Conservation (phyloP, 2,329 filamentous ascomycete genomes). For the Alternaria viburni region DNA sequence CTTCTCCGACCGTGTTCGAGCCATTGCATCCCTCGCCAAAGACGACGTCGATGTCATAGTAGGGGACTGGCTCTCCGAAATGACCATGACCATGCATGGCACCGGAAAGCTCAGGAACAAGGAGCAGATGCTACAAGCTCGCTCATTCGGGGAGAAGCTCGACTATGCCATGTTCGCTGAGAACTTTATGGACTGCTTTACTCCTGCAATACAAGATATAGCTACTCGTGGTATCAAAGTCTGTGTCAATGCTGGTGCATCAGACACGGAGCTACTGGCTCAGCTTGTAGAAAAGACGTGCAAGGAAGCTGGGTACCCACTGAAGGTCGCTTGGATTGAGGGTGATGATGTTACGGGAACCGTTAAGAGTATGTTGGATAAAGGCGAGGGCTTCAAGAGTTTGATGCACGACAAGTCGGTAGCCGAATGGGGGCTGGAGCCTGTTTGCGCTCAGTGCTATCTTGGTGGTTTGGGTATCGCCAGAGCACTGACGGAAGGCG, state of each 20-base stretch:
- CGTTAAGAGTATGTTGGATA: conserved; percentile 45
- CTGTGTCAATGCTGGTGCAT: conserved; percentile 42
- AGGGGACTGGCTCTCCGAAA: conserved; percentile 41
- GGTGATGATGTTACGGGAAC: conserved; percentile 52
- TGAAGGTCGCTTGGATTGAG: conserved; percentile 50
- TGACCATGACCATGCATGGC: conserved; percentile 40
- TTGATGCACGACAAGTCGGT: conserved; percentile 50
- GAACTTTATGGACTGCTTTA: conserved; percentile 58
- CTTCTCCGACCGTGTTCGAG: conserved; percentile 53
- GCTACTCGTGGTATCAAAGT: conserved; percentile 38
- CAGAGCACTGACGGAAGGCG: conserved; percentile 30
- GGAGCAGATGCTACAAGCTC: conserved; percentile 49
- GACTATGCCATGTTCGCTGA: conserved; percentile 37
- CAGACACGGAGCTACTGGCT: conserved; percentile 34
- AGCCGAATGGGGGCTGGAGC: conserved; percentile 44
- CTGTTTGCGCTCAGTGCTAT: conserved; percentile 20
- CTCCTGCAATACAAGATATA: conserved; percentile 45
- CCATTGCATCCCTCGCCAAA: conserved; percentile 51
- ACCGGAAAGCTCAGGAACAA: conserved; percentile 37
- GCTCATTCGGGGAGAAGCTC: conserved; percentile 49
- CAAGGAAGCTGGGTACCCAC: conserved; percentile 27
- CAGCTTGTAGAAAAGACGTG: conserved; percentile 35
- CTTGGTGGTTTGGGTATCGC: conserved; percentile 30
- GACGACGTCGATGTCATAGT: conserved; percentile 43
- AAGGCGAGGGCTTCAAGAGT: conserved; percentile 46